Base-by-base conservation (phyloP, 2,329 filamentous ascomycete species). In the Clonostachys sp. region DNA sequence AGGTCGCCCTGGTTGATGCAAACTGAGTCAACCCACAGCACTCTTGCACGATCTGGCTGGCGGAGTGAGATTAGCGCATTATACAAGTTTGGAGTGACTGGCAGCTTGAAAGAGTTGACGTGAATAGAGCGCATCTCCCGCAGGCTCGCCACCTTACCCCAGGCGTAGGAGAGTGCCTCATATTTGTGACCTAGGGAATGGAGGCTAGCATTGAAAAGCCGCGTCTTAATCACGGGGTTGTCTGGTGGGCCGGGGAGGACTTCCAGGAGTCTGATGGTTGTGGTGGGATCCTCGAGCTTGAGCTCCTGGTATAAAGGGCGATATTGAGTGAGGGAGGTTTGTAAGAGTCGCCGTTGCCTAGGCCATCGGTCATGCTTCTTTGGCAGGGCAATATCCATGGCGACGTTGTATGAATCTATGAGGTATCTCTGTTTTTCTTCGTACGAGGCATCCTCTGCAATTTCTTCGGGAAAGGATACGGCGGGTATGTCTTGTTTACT, bases 1-100 rank as follows among this genome's bases (percentile, higher is more conserved):
- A 41, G 38, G 34, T 54, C 48, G 6, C 34, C 18, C 24, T 59
- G 55, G 48, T 59, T 53, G 45, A 60, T 60, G 45, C 56, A 59
- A 12, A 60, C 50, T n/a, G 47, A 51, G 33, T 59, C 57, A 6
- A 55, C 50, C 57, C 57, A 59, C 7, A 54, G 44, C 16, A 44
- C 43, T 7, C 48, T 44, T 10, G n/a, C 7, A 8, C 33, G 14
- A 34, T 36, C 13, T 10, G 43, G 10, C 12, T 12, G 16, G 34
- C 43, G 43, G 4, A 45, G 24, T n/a, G 20, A 36, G 10, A n/a
- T 13, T 6, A 45, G 8, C 33, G 43, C 43, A n/a, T 36, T 30
- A 9, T 34, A 20, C 14, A 45, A 34, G 13, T 16, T 45, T 6
- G 30, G 20, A 18, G 33, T 45, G 30, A 45, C 43, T 10, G 33